phyloP scores from a whole-genome alignment of 257 asterid genomes.

The Solanum acaule region DNA sequence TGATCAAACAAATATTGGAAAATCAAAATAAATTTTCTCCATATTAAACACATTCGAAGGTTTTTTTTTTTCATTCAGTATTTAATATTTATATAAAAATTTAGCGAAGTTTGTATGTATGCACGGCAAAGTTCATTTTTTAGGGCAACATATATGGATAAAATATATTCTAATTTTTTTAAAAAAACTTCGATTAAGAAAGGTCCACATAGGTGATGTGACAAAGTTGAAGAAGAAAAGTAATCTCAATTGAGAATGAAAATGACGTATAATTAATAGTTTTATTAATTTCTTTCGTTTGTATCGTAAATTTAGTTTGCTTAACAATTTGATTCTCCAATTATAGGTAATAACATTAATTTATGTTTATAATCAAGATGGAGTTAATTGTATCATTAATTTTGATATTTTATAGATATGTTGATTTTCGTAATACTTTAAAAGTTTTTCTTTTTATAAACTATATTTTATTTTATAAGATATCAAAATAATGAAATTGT shows the following conservation, averaged over 20 bases:
- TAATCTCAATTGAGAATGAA: background rate
- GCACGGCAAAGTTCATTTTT: background rate
- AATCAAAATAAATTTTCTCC: background rate
- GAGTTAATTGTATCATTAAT: background rate
- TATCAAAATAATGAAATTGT: background rate
- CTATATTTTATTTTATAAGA: background rate
- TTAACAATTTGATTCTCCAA: background rate
- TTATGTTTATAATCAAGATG: no score
- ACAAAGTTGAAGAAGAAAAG: background rate
- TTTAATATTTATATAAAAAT: background rate
- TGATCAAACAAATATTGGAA: background rate
- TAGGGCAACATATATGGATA: background rate
- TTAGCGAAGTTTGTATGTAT: background rate
- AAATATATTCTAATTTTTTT: background rate
- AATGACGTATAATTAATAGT: background rate
- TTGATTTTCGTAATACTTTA: background rate
- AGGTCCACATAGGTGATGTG: background rate
- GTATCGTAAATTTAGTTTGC: background rate
- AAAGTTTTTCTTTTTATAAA: background rate
- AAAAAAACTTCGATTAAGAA: background rate
- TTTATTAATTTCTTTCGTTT: background rate
- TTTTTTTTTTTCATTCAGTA: accelerated
- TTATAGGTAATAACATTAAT: background rate
- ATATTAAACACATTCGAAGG: accelerated
- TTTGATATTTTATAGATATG: background rate